A percentile compares a stretch with the other conserved stretches of the same genome.
Conservation (phyloP, 331 rosid genomes). For the Acacia pycnantha region DNA sequence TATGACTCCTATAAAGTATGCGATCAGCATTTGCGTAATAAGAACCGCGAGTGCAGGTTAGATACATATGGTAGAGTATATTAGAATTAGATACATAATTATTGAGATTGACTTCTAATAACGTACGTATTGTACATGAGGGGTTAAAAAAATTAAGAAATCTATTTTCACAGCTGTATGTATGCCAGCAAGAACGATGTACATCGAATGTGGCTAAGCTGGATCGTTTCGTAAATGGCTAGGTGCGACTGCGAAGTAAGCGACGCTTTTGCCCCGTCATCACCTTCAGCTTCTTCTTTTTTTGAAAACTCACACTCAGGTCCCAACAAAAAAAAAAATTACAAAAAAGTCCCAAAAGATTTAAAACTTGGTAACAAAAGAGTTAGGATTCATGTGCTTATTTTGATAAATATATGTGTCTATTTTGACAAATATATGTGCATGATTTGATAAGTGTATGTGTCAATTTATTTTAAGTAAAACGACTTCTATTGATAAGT, state of each 20-base stretch:
- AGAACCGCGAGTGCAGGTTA: slow-evolving; percentile 30
- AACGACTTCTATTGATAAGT: no score
- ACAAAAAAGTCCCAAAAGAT: no score
- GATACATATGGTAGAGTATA: background rate
- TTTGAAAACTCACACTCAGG: no score
- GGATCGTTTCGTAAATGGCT: slow-evolving; percentile 36
- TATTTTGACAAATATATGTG: no score
- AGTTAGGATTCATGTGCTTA: no score
- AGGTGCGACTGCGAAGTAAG: slow-evolving; percentile 27
- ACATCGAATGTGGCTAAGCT: background rate
- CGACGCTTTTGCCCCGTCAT: slow-evolving; percentile 48
- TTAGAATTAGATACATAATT: background rate
- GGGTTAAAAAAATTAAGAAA: background rate
- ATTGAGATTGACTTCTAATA: background rate
- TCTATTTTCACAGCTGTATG: background rate
- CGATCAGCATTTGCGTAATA: background rate
- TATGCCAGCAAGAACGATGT: background rate
- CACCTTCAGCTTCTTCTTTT: background rate
- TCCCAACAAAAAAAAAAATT: no score
- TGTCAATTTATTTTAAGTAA: no score
- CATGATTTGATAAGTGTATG: no score
- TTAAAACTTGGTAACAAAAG: no score
- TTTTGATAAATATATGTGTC: no score
- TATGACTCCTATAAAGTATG: background rate
- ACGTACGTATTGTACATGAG: background rate